Conservation (phyloP, 139 green algal species). For the Picochlorum sp. region DNA sequence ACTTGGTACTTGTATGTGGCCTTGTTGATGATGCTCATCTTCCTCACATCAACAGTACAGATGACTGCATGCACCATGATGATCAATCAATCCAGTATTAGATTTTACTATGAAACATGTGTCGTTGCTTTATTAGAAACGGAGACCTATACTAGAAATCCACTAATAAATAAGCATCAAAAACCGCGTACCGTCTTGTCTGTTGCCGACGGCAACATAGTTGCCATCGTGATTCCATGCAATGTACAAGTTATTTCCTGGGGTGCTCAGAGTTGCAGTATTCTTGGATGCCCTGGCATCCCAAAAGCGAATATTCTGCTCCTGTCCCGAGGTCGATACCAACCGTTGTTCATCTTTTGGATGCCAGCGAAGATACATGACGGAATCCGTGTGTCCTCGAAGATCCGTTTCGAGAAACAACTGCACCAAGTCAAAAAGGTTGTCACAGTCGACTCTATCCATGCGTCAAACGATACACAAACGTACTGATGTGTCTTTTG, state of each 20-base stretch:
- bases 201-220: conserved; percentile 22
- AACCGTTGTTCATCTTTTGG: conserved; percentile 20
- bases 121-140: neutral
- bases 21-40: conserved; percentile 28
- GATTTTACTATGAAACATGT: too few species aligned
- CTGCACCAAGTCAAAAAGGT: conserved; percentile 4
- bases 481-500: conserved; percentile 3
- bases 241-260: conserved; percentile 24
- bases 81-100: too few species aligned
- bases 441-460: too few species aligned
- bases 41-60: conserved; percentile 20
- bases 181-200: neutral
- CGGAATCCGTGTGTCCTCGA: conserved; percentile 17
- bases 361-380: conserved; percentile 29
- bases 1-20: conserved; percentile 21
- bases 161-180: neutral
- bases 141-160: too few species aligned
- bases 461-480: neutral
- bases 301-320: conserved; percentile 30
- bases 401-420: conserved; percentile 17
- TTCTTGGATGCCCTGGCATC: conserved; percentile 19
- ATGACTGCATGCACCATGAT: conserved; percentile 15
- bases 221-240: conserved; percentile 22
- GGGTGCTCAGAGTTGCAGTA: conserved; percentile 22
- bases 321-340: conserved; percentile 12